Conservation (phyloP, 331 rosid genomes). For the Quercus lobata region DNA sequence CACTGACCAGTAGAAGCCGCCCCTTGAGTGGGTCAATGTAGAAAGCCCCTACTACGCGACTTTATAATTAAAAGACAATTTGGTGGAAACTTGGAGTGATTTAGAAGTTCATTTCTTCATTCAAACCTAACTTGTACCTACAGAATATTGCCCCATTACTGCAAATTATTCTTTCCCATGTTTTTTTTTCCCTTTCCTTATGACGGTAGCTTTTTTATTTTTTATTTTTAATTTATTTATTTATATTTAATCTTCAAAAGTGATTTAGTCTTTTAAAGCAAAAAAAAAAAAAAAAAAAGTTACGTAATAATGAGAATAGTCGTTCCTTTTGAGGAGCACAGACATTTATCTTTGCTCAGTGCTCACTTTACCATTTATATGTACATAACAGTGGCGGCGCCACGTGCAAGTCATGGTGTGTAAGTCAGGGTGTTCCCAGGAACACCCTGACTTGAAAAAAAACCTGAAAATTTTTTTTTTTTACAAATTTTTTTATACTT, state of each 20-base stretch:
- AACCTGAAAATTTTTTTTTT: too few relatives aligned
- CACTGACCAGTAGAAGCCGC: not conserved
- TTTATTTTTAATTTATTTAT: too few relatives aligned
- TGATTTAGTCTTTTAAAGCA: not conserved
- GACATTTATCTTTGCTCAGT: not conserved
- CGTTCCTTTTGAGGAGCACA: not conserved
- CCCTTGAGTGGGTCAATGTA: not conserved
- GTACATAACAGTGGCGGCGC: too few relatives aligned
- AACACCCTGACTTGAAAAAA: too few relatives aligned
- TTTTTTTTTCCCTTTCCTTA: not conserved
- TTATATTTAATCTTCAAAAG: not conserved
- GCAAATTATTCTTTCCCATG: not conserved
- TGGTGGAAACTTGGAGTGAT: constrained; percentile 20
- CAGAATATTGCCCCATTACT: not conserved
- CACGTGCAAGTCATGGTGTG: too few relatives aligned
- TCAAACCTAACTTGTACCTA: not conserved
- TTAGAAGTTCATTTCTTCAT: constrained; percentile 5
- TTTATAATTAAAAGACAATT: not conserved
- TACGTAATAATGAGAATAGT: not conserved
- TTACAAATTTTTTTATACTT: too few relatives aligned
- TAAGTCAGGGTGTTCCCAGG: too few relatives aligned
- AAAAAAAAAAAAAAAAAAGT: not conserved
- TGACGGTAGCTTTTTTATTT: too few relatives aligned
- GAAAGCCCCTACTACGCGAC: not conserved
- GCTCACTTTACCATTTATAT: not conserved